Evolutionary conservation across 2,329 filamentous ascomycete species (phyloP).

Genomic region (Nannizziopsis barbatae): DNA sequence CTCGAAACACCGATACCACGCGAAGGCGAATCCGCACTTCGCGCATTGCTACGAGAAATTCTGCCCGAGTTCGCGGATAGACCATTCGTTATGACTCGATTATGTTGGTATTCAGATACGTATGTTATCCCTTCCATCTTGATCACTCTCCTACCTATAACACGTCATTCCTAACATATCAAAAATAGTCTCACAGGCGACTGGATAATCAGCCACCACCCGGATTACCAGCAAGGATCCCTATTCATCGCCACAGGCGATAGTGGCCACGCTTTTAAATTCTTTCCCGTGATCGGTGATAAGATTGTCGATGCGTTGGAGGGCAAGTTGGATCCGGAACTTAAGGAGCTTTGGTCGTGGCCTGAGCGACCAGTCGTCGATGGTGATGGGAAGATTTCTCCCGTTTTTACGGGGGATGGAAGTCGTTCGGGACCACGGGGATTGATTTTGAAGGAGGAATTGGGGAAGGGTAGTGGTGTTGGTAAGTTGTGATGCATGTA

Average conservation of each 20-base stretch:
- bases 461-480: conserved; percentile 24
- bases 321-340: conserved; percentile 33
- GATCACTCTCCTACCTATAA: too few relatives aligned
- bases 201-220: conserved; percentile 61
- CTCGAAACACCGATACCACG: conserved; percentile 29
- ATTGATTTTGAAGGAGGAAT: conserved; percentile 29
- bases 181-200: conserved; percentile 46
- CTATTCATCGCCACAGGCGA: conserved; percentile 44
- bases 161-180: not conserved
- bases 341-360: conserved; percentile 37
- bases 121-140: conserved; percentile 21
- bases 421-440: conserved; percentile 29
- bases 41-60: conserved; percentile 49
- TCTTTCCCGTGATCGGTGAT: conserved; percentile 44
- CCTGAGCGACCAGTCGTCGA: conserved; percentile 14
- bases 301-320: conserved; percentile 40
- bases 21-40: conserved; percentile 53
- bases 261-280: conserved; percentile 45
- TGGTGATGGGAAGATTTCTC: conserved; percentile 13
- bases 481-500: conserved; percentile 11
- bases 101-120: conserved; percentile 72
- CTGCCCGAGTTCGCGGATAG: conserved; percentile 50
- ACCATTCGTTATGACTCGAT: conserved; percentile 50
- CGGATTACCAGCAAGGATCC: conserved; percentile 36
- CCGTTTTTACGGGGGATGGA: conserved; percentile 28